Base-by-base conservation (phyloP, 768 basidiomycete species). In the Boletus tylopilopsis region DNA sequence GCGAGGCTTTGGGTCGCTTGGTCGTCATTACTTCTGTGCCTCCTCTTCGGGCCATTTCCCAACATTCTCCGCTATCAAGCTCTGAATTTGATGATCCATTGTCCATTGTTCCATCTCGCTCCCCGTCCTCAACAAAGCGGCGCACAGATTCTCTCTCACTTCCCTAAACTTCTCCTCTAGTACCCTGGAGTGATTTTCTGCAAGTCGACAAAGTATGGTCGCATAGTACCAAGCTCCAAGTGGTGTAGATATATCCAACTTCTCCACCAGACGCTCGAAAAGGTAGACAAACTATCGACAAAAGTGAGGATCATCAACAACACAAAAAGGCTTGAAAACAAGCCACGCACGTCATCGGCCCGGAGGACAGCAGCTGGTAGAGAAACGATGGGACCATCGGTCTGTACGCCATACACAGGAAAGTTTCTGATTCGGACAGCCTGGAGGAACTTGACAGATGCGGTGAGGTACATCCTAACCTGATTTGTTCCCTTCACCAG, bases 141-240 rank as follows among this genome's bases (percentile, higher is more conserved):
- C 10, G 46, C 23, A 29, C 27, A 32, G 5, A 12, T 22, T 13
- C 16, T 42, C 44, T 38, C n/a, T 37, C 27, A 46, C n/a, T 3
- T 18, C 24, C 32, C 24, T 30, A 22, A 51, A 46, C 21, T 33
- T 34, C 4, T 29, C 8, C 12, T 40, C 45, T 0, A 53, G 18
- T 3, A 21, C 18, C 37, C 40, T 32, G 1, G 42, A 41, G 13
- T 47, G 51, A 15, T 34, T 39, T 24, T 54, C 11, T 0, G 51
- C 51, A 3, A 55, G 45, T 11, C 54, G 37, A 36, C 51, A 44
- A 15, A 47, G 51, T 39, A 55, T 47, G 2, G 51, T 47, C 0
- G 51, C 45, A 7, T 53, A 47, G 37, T 53, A 45, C 50, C 50
- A 53, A 19, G 53, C 50, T 24, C 50, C 50, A 13, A 47, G 4